Percentiles rank a stretch among this genome's conserved stretches.
Evolutionary conservation across 768 basidiomycete genomes (phyloP).

Genomic region (Rhodosporidiobolus odoratus): DNA sequence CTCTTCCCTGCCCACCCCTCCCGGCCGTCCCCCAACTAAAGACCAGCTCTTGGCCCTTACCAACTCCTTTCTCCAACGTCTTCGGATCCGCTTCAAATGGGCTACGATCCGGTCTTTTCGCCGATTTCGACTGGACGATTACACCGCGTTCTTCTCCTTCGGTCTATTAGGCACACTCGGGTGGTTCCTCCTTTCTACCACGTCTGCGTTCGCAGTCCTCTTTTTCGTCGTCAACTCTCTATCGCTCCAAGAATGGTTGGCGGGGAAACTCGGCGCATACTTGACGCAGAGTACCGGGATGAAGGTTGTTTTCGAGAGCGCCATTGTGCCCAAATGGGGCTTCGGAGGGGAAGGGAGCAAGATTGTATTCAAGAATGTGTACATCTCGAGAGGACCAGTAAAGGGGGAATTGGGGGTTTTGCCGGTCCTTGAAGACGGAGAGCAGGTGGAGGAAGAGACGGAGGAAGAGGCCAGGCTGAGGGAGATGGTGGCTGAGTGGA

Average conservation of each 20-base stretch:
- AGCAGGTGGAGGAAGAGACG: slow-evolving; percentile 8
- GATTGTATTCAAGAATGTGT: slow-evolving; percentile 95
- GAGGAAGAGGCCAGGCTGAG: slow-evolving; percentile 16
- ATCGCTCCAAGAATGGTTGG: slow-evolving; percentile 63
- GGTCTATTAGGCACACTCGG: slow-evolving; percentile 90
- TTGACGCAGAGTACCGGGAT: slow-evolving; percentile 88
- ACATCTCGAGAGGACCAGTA: slow-evolving; percentile 71
- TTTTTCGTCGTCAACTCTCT: slow-evolving; percentile 86
- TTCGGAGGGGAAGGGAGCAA: slow-evolving; percentile 52
- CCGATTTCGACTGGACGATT: slow-evolving; percentile 91
- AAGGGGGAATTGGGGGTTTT: slow-evolving; percentile 35
- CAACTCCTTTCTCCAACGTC: slow-evolving; percentile 81
- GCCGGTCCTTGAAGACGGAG: slow-evolving; percentile 8
- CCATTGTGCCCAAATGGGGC: slow-evolving; percentile 90
- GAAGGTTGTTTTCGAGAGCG: slow-evolving; percentile 91
- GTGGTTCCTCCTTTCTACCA: slow-evolving; percentile 96
- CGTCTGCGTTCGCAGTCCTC: slow-evolving; percentile 90
- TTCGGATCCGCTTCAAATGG: slow-evolving; percentile 93
- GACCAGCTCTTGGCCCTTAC: slow-evolving; percentile 85
- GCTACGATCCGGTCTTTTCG: slow-evolving; percentile 85
- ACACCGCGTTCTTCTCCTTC: slow-evolving; percentile 92
- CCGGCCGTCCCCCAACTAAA: slow-evolving; percentile 57
- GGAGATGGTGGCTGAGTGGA: slow-evolving; percentile 56
- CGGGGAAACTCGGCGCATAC: slow-evolving; percentile 82
- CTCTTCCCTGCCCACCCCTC: slow-evolving; percentile 61